phyloP scores from a whole-genome alignment of 768 basidiomycete species.

The Kwoniella newhampshirensis region DNA sequence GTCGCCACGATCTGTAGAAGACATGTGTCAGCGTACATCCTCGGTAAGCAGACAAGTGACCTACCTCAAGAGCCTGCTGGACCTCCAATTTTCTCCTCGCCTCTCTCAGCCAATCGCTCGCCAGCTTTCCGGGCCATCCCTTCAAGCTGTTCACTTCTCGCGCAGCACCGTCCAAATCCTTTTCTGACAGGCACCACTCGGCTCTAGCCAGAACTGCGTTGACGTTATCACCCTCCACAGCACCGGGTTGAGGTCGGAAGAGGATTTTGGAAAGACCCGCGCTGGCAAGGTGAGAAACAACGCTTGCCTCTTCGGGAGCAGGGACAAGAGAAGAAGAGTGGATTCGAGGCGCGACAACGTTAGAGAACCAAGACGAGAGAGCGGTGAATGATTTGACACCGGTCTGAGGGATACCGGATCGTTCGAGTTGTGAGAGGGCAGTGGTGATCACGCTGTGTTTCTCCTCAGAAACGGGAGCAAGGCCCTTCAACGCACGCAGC shows the following conservation, averaged over 20 bases:
- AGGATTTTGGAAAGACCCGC: slow-evolving; percentile 69
- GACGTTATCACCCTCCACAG: slow-evolving; percentile 76
- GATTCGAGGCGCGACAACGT: slow-evolving; percentile 77
- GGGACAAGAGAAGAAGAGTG: slow-evolving; percentile 89
- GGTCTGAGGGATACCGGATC: slow-evolving; percentile 42
- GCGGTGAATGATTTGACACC: slow-evolving; percentile 83
- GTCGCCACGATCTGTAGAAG: slow-evolving; percentile 68
- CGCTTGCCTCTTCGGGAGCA: slow-evolving; percentile 70
- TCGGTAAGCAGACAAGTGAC: slow-evolving; percentile 18
- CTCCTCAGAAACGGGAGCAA: slow-evolving; percentile 67
- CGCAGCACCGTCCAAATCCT: slow-evolving; percentile 82
- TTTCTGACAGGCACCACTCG: slow-evolving; percentile 83
- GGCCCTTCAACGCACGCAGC: slow-evolving; percentile 69
- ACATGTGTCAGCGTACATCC: slow-evolving; percentile 15
- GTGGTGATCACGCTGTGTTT: slow-evolving; percentile 68
- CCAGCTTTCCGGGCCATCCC: slow-evolving; percentile 61
- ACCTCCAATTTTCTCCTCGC: slow-evolving; percentile 85
- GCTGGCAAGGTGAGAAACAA: slow-evolving; percentile 83
- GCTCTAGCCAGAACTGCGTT: slow-evolving; percentile 82
- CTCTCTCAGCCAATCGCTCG: slow-evolving; percentile 87
- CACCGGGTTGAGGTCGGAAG: slow-evolving; percentile 72
- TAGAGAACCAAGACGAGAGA: slow-evolving; percentile 85
- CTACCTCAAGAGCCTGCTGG: slow-evolving; percentile 82
- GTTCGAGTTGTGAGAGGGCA: slow-evolving; percentile 63
- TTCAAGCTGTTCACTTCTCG: slow-evolving; percentile 87